Conservation (phyloP, 768 basidiomycete genomes). For the Pholiota molesta region DNA sequence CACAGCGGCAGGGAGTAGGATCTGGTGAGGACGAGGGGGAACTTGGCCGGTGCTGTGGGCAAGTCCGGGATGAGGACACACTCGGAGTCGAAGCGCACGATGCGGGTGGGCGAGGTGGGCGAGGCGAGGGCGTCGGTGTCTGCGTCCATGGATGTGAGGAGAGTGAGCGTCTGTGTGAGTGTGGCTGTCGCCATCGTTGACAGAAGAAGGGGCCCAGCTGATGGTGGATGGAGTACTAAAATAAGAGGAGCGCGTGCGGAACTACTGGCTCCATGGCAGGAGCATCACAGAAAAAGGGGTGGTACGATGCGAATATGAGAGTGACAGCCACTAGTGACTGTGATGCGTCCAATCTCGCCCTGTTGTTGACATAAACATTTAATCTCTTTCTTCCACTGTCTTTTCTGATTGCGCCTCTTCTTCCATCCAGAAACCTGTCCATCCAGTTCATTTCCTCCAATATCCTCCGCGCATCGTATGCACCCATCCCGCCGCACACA, state of each 20-base stretch:
- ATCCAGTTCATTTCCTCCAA: no score
- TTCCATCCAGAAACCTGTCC: no score
- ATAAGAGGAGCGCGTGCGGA: neutral
- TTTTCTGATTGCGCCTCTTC: no score
- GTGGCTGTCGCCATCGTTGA: neutral
- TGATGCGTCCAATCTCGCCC: neutral
- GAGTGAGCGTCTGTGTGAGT: neutral
- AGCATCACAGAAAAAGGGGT: neutral
- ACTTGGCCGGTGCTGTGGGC: slow-evolving; percentile 36
- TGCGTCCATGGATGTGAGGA: neutral
- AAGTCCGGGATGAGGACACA: slow-evolving; percentile 77
- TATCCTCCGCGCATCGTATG: no score
- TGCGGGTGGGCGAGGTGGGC: slow-evolving; percentile 22
- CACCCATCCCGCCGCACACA: no score
- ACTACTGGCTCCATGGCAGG: neutral
- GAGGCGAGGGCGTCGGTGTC: neutral
- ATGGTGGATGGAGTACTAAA: neutral
- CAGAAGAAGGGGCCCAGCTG: neutral
- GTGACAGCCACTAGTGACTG: neutral
- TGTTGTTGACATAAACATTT: neutral
- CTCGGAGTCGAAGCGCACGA: slow-evolving; percentile 73
- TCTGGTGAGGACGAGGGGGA: slow-evolving; percentile 59
- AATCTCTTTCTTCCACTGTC: neutral
- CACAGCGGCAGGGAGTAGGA: slow-evolving; percentile 74
- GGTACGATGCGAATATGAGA: neutral